phyloP scores from a whole-genome alignment of 345 rosid genomes.

The Kernera saxatilis region DNA sequence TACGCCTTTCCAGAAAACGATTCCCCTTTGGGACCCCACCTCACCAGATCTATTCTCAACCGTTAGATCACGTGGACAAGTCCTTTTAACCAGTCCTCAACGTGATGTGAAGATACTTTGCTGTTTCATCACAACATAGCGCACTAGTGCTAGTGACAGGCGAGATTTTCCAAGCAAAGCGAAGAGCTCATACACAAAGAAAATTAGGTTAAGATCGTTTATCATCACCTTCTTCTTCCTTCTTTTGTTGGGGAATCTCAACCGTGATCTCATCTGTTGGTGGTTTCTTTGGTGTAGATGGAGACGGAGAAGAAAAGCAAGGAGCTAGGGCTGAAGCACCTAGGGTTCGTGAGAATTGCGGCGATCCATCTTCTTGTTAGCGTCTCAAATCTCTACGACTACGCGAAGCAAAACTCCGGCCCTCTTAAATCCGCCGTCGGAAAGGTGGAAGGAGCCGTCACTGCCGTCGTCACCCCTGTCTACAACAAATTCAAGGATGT shows the following conservation, averaged over 20 bases:
- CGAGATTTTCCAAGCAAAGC: constrained; percentile 15
- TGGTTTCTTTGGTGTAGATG: constrained; percentile 10
- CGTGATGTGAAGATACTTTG: constrained; percentile 21
- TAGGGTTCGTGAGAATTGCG: constrained; percentile 58
- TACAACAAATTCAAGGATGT: constrained; percentile 50
- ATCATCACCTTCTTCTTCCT: background rate
- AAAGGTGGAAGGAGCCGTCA: constrained; percentile 62
- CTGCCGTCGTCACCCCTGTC: constrained; percentile 61
- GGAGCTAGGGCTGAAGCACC: constrained; percentile 51
- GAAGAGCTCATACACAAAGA: background rate
- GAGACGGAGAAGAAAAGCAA: constrained; percentile 44
- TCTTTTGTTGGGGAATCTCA: background rate
- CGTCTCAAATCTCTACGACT: constrained; percentile 54
- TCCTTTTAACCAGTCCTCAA: constrained; percentile 7
- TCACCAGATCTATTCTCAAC: constrained; percentile 22
- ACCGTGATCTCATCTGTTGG: background rate
- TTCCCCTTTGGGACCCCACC: background rate
- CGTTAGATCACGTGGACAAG: constrained; percentile 32
- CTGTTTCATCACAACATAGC: background rate
- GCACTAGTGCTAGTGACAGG: constrained; percentile 10
- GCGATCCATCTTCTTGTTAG: constrained; percentile 48
- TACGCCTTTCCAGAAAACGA: background rate
- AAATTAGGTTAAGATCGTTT: background rate
- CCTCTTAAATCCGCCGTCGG: constrained; percentile 64
- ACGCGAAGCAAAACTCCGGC: constrained; percentile 77